These are phyloP conservation scores for Phaeosphaeriaceae sp. DNA, from an alignment of 2,329 filamentous ascomycete species.

Conservation along the genomic window DNA sequence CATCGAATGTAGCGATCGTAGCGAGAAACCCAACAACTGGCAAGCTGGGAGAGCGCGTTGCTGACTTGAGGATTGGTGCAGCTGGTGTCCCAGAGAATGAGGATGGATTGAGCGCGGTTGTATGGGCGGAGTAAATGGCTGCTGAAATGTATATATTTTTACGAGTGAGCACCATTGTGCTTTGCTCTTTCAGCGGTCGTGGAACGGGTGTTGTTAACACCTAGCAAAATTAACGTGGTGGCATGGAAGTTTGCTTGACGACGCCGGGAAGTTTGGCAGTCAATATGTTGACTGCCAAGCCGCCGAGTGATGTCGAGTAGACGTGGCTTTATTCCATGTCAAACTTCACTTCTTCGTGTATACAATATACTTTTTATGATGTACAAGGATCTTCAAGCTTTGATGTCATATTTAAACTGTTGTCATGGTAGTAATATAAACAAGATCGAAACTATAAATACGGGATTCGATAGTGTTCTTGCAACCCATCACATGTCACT, in stretches of 20 bases:
- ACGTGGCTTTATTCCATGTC: too few species aligned
- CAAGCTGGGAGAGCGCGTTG: conserved; percentile 31
- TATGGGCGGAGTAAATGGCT: conserved; percentile 40
- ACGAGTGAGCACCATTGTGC: background rate
- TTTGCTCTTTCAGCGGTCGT: background rate
- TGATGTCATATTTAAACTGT: too few species aligned
- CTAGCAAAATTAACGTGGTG: too few species aligned
- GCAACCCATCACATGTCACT: too few species aligned
- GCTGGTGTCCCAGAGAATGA: conserved; percentile 37
- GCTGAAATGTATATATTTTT: too few species aligned
- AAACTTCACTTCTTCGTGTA: conserved; percentile 7
- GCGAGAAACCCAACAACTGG: conserved; percentile 35
- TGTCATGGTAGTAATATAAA: background rate
- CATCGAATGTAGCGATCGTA: conserved; percentile 42
- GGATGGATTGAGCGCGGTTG: conserved; percentile 43
- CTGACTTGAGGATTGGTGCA: conserved; percentile 33
- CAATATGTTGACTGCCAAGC: background rate
- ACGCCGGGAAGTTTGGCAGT: too few species aligned
- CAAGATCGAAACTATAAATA: too few species aligned
- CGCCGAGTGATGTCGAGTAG: background rate
- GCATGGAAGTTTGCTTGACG: too few species aligned
- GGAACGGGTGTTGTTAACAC: too few species aligned
- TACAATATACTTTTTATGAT: conserved; percentile 1
- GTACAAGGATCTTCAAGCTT: too few species aligned
- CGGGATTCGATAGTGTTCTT: too few species aligned